phyloP scores from a whole-genome alignment of 1,284 basidiomycete genomes.

The Xerocomus nothofagi region DNA sequence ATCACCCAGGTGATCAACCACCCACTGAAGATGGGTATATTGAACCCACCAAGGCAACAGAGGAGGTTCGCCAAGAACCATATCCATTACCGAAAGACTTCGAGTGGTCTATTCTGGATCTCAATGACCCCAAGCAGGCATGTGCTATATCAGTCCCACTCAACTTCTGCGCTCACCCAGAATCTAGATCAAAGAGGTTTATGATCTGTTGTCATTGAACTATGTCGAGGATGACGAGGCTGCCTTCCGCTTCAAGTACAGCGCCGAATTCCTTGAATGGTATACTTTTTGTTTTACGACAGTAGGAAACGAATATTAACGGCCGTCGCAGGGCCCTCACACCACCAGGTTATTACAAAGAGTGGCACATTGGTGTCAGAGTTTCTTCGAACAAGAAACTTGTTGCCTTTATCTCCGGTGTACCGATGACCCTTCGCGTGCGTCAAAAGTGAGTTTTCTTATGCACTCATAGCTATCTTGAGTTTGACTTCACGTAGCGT shows the following conservation, averaged over 20 bases:
- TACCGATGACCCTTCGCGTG: slow-evolving; percentile 82
- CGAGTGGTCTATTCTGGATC: slow-evolving; percentile 87
- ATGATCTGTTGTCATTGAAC: slow-evolving; percentile 88
- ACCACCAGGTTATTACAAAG: slow-evolving; percentile 89
- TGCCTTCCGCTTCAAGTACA: slow-evolving; percentile 95
- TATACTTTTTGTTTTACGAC: slow-evolving; percentile 35
- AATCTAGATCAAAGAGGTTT: slow-evolving; percentile 83
- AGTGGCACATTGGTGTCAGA: slow-evolving; percentile 97
- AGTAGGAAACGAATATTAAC: background rate
- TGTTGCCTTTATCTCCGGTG: slow-evolving; percentile 98
- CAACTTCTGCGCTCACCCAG: slow-evolving; percentile 1
- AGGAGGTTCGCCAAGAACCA: slow-evolving; percentile 84
- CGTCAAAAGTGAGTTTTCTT: slow-evolving; percentile 64
- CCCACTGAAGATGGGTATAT: slow-evolving; percentile 84
- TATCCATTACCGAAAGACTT: slow-evolving; percentile 91
- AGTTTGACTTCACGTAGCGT: slow-evolving; percentile 44
- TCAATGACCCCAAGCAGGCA: slow-evolving; percentile 75
- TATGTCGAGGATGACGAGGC: slow-evolving; percentile 98
- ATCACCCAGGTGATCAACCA: slow-evolving; percentile 57
- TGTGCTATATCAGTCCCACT: background rate
- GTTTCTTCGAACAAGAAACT: slow-evolving; percentile 89
- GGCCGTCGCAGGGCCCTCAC: slow-evolving; percentile 81
- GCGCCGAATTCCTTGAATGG: slow-evolving; percentile 94
- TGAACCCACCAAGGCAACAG: slow-evolving; percentile 75
- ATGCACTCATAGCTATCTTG: background rate